These are phyloP conservation scores for Tothia fuscella DNA, from an alignment of 2,329 filamentous ascomycete species.

Conservation along the genomic window DNA sequence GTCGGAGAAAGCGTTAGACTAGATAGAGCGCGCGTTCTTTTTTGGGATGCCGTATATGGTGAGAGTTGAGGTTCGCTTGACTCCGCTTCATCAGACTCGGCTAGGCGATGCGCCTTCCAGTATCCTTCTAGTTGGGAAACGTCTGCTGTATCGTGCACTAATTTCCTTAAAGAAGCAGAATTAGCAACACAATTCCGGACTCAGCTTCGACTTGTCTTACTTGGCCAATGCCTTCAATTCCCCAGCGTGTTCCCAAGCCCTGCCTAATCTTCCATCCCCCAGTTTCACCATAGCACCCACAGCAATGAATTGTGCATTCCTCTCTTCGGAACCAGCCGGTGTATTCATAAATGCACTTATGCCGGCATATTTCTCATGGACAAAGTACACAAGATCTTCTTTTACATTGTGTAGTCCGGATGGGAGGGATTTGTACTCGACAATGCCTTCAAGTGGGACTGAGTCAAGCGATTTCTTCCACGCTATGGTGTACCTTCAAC, in stretches of 20 bases:
- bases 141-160: slow-evolving; percentile 54
- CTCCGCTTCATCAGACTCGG: slow-evolving; percentile 7
- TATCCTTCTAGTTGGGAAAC: slow-evolving; percentile 61
- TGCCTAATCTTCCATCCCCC: slow-evolving; percentile 72
- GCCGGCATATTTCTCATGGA: slow-evolving; percentile 73
- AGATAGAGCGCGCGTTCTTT: slow-evolving; percentile 26
- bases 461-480: slow-evolving; percentile 63
- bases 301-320: slow-evolving; percentile 85
- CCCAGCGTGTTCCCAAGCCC: slow-evolving; percentile 80
- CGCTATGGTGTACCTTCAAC: slow-evolving; percentile 55
- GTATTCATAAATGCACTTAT: slow-evolving; percentile 85
- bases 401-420: slow-evolving; percentile 83
- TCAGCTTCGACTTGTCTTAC: background rate
- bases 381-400: slow-evolving; percentile 84
- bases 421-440: slow-evolving; percentile 93
- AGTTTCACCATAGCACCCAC: slow-evolving; percentile 81
- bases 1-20: slow-evolving; percentile 47
- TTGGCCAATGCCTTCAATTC: slow-evolving; percentile 51
- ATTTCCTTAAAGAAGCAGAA: slow-evolving; percentile 30
- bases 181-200: too few species aligned
- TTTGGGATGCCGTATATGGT: slow-evolving; percentile 14
- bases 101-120: slow-evolving; percentile 51
- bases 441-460: slow-evolving; percentile 64
- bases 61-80: slow-evolving; percentile 6
- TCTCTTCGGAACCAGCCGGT: slow-evolving; percentile 63